These are phyloP conservation scores for Sclerotinia subarctica DNA, from an alignment of 2,329 filamentous ascomycete genomes.

Conservation along the genomic window DNA sequence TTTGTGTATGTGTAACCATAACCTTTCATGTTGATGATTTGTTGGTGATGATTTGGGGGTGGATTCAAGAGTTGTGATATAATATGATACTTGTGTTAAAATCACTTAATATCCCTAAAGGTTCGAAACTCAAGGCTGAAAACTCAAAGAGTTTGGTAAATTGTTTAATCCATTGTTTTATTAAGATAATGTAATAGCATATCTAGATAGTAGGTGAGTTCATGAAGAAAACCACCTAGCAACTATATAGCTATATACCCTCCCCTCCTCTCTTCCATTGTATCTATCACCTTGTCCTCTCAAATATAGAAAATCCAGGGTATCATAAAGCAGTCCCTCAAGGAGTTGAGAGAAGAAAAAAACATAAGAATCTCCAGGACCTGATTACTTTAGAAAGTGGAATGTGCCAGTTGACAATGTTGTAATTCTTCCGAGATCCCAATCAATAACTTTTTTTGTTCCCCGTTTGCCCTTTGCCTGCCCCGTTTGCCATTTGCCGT, in stretches of 20 bases:
- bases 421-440: neutral
- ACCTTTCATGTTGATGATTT: too few species aligned
- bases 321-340: neutral
- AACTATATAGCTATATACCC: neutral
- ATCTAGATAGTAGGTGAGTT: neutral
- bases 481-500: neutral
- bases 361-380: neutral
- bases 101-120: too few species aligned
- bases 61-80: too few species aligned
- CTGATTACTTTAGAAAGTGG: neutral
- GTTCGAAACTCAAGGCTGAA: too few species aligned
- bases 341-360: neutral
- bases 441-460: conserved; percentile 1
- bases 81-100: too few species aligned
- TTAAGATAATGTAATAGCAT: neutral
- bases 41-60: too few species aligned
- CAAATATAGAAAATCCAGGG: conserved; percentile 2
- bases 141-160: too few species aligned
- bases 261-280: neutral
- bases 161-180: neutral
- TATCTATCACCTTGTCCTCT: neutral
- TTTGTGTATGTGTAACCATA: too few species aligned
- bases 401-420: neutral
- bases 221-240: neutral
- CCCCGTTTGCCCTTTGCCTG: neutral